These are phyloP conservation scores for Acmispon strigosus DNA, from an alignment of 306 rosid genomes.

Conservation along the genomic window DNA sequence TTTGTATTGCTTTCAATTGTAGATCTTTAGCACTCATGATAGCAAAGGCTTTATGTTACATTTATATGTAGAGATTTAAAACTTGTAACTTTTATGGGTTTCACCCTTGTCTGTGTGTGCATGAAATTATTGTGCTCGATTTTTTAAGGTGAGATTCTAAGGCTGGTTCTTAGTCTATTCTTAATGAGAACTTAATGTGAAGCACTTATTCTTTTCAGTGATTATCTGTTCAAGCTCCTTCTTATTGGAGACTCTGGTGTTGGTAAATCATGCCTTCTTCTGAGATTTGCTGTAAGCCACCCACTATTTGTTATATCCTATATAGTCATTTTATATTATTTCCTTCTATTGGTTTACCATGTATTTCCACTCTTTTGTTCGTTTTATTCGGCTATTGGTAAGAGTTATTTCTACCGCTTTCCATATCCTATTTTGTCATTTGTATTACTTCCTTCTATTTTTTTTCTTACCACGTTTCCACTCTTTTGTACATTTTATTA, in stretches of 20 bases:
- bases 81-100: background rate
- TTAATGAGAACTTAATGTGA: conserved; percentile 12
- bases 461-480: too few species aligned
- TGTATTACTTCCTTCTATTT: too few species aligned
- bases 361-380: background rate
- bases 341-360: background rate
- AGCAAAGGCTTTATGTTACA: background rate
- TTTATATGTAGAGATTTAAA: background rate
- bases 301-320: background rate
- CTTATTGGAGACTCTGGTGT: conserved; percentile 99
- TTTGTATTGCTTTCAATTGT: background rate
- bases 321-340: background rate
- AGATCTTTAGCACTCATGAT: background rate
- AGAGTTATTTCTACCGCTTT: too few species aligned
- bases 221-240: conserved; percentile 95
- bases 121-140: background rate
- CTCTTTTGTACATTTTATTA: background rate
- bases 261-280: conserved; percentile 95
- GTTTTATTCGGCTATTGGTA: too few species aligned
- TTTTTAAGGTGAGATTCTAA: background rate
- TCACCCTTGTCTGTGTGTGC: background rate
- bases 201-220: conserved; percentile 41
- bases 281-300: conserved; percentile 95
- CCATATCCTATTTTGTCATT: too few species aligned
- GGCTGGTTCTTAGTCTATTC: background rate